Percentiles rank a stretch among this genome's conserved stretches.
Evolutionary conservation across 2,329 filamentous ascomycete species (phyloP).

Genomic region (Neonectria punicea): DNA sequence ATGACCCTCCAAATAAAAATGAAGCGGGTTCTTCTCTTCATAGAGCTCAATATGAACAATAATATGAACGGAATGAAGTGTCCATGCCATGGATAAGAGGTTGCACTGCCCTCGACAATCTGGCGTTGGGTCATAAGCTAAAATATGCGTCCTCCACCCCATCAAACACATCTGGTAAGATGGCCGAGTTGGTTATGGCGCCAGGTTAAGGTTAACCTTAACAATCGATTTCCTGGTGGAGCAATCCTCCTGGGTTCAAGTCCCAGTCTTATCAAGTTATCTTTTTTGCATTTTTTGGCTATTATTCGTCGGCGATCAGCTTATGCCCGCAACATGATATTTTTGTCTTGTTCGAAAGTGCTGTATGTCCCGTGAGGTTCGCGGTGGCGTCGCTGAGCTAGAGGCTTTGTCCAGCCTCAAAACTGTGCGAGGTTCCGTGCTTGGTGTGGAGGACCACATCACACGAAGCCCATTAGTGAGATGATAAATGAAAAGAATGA

Average conservation of each 20-base stretch:
- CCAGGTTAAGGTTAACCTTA: slow-evolving; percentile 49
- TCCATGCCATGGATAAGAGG: background rate
- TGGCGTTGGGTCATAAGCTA: background rate
- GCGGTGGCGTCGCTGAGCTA: too few species aligned
- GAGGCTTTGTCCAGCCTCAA: too few species aligned
- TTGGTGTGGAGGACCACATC: too few species aligned
- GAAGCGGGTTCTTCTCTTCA: background rate
- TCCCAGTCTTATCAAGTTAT: slow-evolving; percentile 46
- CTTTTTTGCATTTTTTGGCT: slow-evolving; percentile 11
- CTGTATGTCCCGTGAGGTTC: too few species aligned
- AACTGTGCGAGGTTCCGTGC: too few species aligned
- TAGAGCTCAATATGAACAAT: background rate
- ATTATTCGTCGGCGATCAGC: background rate
- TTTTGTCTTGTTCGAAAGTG: too few species aligned
- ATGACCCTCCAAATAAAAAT: background rate
- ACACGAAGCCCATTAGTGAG: too few species aligned
- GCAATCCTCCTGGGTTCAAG: slow-evolving; percentile 51
- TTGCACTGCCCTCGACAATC: background rate
- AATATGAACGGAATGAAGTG: background rate
- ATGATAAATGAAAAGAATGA: too few species aligned
- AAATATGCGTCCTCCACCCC: accelerated
- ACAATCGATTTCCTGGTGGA: slow-evolving; percentile 46
- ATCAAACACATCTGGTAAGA: slow-evolving; percentile 40
- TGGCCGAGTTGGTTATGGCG: slow-evolving; percentile 52
- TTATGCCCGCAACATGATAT: background rate